phyloP scores from a whole-genome alignment of 257 asterid genomes.

The Linderniella brevidens region DNA sequence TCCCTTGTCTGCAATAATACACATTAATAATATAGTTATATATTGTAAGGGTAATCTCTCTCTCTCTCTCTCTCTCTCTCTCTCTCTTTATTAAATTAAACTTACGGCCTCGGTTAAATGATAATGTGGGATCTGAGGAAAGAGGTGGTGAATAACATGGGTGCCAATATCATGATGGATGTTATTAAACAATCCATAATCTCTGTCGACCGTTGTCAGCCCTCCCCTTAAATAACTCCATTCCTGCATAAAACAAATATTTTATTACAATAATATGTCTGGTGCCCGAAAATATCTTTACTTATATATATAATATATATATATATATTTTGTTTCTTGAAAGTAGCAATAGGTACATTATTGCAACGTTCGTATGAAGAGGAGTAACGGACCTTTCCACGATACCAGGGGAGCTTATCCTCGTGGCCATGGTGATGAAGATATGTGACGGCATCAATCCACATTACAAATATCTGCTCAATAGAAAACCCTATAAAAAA shows the following conservation, averaged over 20 bases:
- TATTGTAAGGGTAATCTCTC: too few species aligned
- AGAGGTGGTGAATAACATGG: constrained; percentile 84
- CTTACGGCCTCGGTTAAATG: constrained; percentile 77
- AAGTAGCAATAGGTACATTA: neutral
- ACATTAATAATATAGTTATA: neutral
- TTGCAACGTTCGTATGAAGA: neutral
- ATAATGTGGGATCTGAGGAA: constrained; percentile 91
- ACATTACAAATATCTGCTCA: constrained; percentile 27
- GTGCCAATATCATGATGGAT: constrained; percentile 91
- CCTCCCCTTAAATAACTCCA: constrained; percentile 93
- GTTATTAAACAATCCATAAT: constrained; percentile 82
- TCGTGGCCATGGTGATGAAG: constrained; percentile 56
- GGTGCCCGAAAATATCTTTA: neutral
- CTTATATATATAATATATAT: neutral
- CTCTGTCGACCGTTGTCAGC: constrained; percentile 73
- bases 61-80: too few species aligned
- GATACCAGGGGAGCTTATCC: constrained; percentile 47
- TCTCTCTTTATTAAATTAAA: neutral
- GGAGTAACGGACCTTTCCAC: constrained; percentile 29
- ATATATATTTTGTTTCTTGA: neutral
- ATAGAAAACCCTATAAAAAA: too few species aligned
- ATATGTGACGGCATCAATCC: constrained; percentile 45
- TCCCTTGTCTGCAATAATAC: constrained; percentile 50
- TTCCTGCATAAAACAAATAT: constrained; percentile 26
- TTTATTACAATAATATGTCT: neutral